A percentile compares a stretch with the other conserved stretches of the same genome.
phyloP scores from a whole-genome alignment of 768 basidiomycete species.

The Saitozyma sp. region DNA sequence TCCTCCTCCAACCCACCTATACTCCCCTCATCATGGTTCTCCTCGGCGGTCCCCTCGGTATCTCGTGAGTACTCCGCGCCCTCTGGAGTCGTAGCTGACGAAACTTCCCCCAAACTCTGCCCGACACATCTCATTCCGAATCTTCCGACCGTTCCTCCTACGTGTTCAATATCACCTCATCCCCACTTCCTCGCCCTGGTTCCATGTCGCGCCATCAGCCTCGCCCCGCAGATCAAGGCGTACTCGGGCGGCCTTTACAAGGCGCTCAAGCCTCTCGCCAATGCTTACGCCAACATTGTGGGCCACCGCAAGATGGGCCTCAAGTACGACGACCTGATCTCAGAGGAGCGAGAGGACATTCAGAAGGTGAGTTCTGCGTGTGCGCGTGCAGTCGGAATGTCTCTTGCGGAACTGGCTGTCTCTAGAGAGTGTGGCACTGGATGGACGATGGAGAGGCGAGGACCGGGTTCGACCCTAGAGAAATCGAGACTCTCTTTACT shows the following conservation, averaged over 20 bases:
- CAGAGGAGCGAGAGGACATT: slow-evolving; percentile 48
- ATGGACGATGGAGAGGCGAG: not conserved
- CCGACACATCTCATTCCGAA: not conserved
- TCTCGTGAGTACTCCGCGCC: slow-evolving; percentile 30
- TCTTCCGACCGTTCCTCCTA: not conserved
- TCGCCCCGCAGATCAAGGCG: slow-evolving; percentile 10
- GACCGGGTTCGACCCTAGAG: not conserved
- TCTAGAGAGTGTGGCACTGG: no score
- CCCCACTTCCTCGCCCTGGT: not conserved
- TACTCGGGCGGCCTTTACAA: slow-evolving; percentile 50
- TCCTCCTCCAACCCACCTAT: not conserved
- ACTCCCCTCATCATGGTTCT: slow-evolving; percentile 25
- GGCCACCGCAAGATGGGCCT: slow-evolving; percentile 87
- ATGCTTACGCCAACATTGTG: slow-evolving; percentile 74
- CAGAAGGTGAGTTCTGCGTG: slow-evolving; percentile 42
- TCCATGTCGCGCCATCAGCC: not conserved
- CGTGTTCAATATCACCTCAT: not conserved
- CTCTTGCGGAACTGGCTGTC: no score
- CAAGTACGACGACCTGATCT: slow-evolving; percentile 84
- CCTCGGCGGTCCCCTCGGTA: slow-evolving; percentile 43
- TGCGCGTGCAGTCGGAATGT: not conserved
- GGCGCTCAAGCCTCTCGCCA: slow-evolving; percentile 73
- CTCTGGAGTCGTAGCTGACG: no score
- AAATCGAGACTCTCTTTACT: no score
- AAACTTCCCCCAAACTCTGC: not conserved